Conservation (phyloP, 805 yeast species). For the Monosporozyma servazzii region DNA sequence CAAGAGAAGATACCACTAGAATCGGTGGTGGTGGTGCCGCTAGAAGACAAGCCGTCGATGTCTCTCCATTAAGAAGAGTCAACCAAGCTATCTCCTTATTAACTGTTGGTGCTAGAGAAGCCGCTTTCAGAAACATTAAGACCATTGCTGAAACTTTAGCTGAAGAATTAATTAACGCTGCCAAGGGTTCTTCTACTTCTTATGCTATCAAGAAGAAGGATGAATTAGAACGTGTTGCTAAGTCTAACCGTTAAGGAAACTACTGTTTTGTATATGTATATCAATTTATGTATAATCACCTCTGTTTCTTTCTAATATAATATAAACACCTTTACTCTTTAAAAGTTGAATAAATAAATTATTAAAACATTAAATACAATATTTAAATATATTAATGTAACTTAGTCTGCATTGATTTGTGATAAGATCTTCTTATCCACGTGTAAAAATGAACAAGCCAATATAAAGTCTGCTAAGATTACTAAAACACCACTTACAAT, state of each 20-base stretch:
- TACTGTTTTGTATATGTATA: constrained; percentile 5
- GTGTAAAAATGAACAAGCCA: constrained; percentile 27
- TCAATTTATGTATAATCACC: constrained; percentile 3
- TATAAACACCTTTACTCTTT: not conserved
- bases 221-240: constrained; percentile 99
- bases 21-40: constrained; percentile 99
- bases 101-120: constrained; percentile 99
- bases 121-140: constrained; percentile 99
- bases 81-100: constrained; percentile 97
- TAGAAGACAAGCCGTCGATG: constrained; percentile 99
- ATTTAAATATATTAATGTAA: not conserved
- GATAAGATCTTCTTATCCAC: constrained; percentile 25
- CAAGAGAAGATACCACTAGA: constrained; percentile 99
- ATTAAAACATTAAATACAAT: not conserved
- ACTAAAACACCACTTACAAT: constrained; percentile 44
- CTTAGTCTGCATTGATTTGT: constrained; percentile 10
- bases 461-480: constrained; percentile 29
- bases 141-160: constrained; percentile 99
- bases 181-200: constrained; percentile 99
- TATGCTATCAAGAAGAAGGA: constrained; percentile 99
- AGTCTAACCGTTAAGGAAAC: constrained; percentile 92
- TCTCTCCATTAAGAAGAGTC: constrained; percentile 99
- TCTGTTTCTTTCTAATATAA: constrained; percentile 5
- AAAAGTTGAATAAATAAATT: not conserved
- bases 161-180: constrained; percentile 99